Base-by-base conservation (phyloP, 2,329 filamentous ascomycete species). In the Calonectria hawksworthii region DNA sequence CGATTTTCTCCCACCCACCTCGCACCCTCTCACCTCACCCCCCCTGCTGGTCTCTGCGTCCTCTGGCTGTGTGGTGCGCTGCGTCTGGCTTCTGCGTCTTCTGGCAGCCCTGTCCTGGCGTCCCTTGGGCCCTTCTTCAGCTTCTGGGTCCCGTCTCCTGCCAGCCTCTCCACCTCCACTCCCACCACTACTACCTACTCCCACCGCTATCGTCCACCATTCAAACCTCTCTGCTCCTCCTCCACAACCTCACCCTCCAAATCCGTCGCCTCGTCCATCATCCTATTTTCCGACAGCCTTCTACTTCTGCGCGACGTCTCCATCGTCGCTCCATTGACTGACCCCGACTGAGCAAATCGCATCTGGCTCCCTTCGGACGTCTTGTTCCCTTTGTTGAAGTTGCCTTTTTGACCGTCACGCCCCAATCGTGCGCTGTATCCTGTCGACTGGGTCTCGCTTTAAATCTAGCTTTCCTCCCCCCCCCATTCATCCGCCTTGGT, bases 251-350 rank as follows among this genome's bases (percentile, higher is more conserved):
- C 41, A 32, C 69, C 69, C 70, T 61, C 63, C 63, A 72, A 44
- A 52, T n/a, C 36, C 70, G 41, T 34, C 44, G 44, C 16, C 28
- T 73, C 64, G 66, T 28, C 65, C 54, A 36, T 41, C 41, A 65
- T 64, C 26, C 65, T 56, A 69, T 63, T 74, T 65, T 54, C 68
- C 73, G 26, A 74, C 74, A 32, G 44, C 72, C 72, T 34, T 54
- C 68, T 11, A 32, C 56, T 14, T 21, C 38, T 70, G 75, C 63
- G 76, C 73, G 75, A 74, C 67, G 74, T n/a, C 23, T 41, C 14
- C 34, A 68, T 44, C 61, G 67, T 72, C 70, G 76, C 73, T 72
- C 64, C 68, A 80, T 81, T 78, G 77, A 76, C 28, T 28, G 56
- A 64, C 63, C 41, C 52, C 26, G 44, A 28, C 59, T 44, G 61